These are phyloP conservation scores for Themeda triandra DNA, from an alignment of 176 grass and related monocot genomes.

Conservation along the genomic window DNA sequence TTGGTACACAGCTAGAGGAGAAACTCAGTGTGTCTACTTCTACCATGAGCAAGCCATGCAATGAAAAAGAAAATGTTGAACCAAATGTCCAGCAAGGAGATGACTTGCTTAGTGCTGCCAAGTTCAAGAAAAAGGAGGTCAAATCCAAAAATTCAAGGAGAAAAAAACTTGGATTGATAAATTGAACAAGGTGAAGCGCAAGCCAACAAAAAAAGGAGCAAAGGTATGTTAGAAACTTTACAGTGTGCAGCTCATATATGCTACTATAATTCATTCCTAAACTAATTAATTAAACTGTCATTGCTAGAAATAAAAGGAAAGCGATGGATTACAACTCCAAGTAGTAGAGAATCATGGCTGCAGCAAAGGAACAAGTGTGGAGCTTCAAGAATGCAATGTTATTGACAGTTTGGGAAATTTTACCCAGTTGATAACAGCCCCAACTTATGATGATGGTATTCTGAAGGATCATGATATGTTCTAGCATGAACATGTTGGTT, in stretches of 20 bases:
- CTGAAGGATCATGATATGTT: background rate
- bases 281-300: background rate
- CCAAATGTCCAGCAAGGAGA: background rate
- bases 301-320: background rate
- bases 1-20: no score
- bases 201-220: background rate
- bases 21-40: no score
- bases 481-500: background rate
- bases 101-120: background rate
- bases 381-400: background rate
- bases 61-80: background rate
- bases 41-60: background rate
- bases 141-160: background rate
- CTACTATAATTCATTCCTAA: background rate
- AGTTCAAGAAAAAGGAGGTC: background rate
- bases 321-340: background rate
- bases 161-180: background rate
- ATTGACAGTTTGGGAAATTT: background rate
- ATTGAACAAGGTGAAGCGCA: background rate
- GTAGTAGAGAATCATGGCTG: background rate
- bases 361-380: no score
- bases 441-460: background rate
- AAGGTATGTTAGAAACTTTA: background rate
- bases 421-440: background rate
- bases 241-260: no score